phyloP scores from a whole-genome alignment of 805 yeast genomes.

The Wickerhamiella lipophila region DNA sequence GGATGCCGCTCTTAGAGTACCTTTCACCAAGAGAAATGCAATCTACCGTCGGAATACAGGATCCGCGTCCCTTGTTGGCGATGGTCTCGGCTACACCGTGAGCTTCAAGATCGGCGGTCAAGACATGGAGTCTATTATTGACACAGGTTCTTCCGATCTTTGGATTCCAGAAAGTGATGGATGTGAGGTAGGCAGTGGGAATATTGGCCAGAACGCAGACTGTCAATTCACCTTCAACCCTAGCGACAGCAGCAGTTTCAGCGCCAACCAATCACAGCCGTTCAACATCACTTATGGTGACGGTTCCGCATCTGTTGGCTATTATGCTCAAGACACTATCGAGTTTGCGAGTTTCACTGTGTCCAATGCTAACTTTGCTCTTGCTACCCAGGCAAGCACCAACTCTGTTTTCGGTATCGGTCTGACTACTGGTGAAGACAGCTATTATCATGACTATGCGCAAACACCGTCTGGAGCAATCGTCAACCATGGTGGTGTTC shows the following conservation, averaged over 20 bases:
- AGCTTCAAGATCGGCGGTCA: slow-evolving; percentile 7
- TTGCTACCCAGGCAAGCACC: slow-evolving; percentile 52
- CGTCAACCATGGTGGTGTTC: neutral
- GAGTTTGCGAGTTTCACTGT: slow-evolving; percentile 37
- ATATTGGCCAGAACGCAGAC: slow-evolving; percentile 10
- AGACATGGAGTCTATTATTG: slow-evolving; percentile 31
- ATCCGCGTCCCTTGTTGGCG: neutral
- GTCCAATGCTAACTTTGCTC: slow-evolving; percentile 40
- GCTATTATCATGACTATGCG: neutral
- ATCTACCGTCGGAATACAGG: neutral
- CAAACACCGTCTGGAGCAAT: neutral
- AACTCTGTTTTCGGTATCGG: slow-evolving; percentile 38
- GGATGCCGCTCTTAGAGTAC: neutral
- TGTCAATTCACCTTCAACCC: slow-evolving; percentile 2
- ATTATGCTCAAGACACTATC: slow-evolving; percentile 37
- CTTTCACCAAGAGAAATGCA: neutral
- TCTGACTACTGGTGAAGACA: slow-evolving; percentile 23
- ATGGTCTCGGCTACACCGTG: slow-evolving; percentile 2
- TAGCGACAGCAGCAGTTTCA: neutral
- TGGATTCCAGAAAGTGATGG: slow-evolving; percentile 36
- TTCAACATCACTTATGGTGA: slow-evolving; percentile 32
- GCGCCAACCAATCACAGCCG: neutral
- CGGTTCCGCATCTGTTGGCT: slow-evolving; percentile 38
- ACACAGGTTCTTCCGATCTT: slow-evolving; percentile 65
- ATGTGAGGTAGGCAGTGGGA: neutral